Evolutionary conservation across 805 yeast species (phyloP).

Genomic region (Lipomyces orientalis): DNA sequence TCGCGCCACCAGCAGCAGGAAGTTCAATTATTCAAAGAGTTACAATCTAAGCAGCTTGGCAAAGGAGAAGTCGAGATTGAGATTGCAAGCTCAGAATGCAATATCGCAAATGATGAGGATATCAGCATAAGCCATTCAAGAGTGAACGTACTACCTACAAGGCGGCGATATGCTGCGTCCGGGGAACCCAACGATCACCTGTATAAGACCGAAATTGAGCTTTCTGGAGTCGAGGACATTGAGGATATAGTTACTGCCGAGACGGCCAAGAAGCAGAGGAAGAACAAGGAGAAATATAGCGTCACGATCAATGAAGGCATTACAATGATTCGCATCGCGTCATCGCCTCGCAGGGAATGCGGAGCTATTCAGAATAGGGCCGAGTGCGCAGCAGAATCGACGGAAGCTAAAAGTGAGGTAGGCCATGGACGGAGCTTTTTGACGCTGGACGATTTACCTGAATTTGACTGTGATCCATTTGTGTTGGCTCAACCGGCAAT

Average conservation of each 20-base stretch:
- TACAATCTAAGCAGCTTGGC: neutral
- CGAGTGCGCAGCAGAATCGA: neutral
- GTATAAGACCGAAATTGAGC: neutral
- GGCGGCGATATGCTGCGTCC: neutral
- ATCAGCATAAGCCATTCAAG: neutral
- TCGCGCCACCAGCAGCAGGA: neutral
- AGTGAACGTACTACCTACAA: neutral
- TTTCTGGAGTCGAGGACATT: neutral
- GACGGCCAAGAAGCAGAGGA: neutral
- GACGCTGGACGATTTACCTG: constrained; percentile 1
- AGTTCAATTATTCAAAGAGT: neutral
- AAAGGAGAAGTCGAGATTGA: neutral
- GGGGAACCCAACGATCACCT: neutral
- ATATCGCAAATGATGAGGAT: neutral
- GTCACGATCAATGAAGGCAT: neutral
- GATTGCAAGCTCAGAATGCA: neutral
- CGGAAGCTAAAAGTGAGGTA: neutral
- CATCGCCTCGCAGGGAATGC: neutral
- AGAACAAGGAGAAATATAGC: neutral
- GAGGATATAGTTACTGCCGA: neutral
- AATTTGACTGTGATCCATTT: neutral
- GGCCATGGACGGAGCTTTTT: neutral
- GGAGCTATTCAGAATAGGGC: neutral
- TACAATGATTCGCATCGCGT: neutral
- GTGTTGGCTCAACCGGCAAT: neutral